Evolutionary conservation across 2,329 filamentous ascomycete species (phyloP).

Genomic region (Fusarium caatingaense): DNA sequence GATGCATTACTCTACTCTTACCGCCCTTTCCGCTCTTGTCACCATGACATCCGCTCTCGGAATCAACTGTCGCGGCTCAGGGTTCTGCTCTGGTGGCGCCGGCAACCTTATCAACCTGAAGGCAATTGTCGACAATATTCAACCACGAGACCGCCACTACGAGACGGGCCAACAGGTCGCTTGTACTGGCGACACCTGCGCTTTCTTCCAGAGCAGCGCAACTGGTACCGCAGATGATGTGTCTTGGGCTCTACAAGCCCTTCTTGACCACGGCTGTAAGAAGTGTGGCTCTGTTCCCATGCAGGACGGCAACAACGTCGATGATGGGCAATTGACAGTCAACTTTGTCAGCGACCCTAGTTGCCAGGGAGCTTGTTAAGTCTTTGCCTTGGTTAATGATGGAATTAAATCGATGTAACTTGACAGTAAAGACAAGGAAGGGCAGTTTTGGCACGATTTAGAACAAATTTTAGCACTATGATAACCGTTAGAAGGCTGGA

Average conservation of each 20-base stretch:
- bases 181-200: neutral
- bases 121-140: neutral
- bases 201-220: neutral
- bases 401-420: too few species aligned
- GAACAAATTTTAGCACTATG: too few species aligned
- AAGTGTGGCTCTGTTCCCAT: neutral
- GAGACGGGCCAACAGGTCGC: neutral
- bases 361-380: too few species aligned
- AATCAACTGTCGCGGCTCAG: conserved; percentile 11
- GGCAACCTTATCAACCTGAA: neutral
- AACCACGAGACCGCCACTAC: neutral
- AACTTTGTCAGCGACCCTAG: neutral
- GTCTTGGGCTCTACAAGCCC: neutral
- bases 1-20: too few species aligned
- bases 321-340: neutral
- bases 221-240: neutral
- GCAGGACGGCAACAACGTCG: neutral
- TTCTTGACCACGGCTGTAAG: neutral
- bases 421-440: too few species aligned
- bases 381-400: too few species aligned
- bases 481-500: too few species aligned
- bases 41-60: conserved; percentile 1
- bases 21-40: neutral
- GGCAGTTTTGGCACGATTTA: too few species aligned
- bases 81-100: conserved; percentile 3